Conservation (phyloP, 352 stramenopile species). For the Pythium folliculosum region DNA sequence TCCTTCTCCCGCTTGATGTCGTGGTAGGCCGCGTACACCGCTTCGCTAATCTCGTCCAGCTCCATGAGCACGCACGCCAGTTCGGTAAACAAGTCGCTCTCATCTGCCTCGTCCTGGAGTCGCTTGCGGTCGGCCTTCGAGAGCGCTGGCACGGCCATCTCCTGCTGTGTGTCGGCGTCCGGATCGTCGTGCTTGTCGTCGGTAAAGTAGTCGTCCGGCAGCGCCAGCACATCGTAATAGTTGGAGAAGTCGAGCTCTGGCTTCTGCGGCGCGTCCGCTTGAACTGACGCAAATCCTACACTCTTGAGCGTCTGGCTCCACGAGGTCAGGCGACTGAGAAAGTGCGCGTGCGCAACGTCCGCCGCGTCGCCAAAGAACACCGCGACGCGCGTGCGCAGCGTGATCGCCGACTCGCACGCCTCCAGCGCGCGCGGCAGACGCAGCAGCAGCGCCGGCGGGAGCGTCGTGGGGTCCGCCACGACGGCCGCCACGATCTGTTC, state of each 20-base stretch:
- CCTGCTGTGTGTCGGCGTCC: background rate
- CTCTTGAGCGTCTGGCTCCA: background rate
- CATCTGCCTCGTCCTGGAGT: background rate
- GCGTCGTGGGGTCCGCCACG: background rate
- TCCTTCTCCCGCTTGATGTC: slow-evolving; percentile 37
- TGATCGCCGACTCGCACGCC: slow-evolving; percentile 12
- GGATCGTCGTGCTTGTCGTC: background rate
- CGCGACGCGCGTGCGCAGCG: slow-evolving; percentile 7
- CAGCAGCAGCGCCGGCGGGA: slow-evolving; percentile 11
- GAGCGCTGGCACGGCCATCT: background rate
- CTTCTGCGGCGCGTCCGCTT: background rate
- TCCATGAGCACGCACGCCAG: slow-evolving; percentile 35
- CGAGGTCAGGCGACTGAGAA: background rate
- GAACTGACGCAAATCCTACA: too few species aligned
- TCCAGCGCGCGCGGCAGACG: slow-evolving; percentile 5
- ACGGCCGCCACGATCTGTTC: slow-evolving; percentile 3
- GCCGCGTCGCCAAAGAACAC: background rate
- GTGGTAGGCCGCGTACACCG: slow-evolving; percentile 30
- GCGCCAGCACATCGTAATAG: slow-evolving; percentile 9
- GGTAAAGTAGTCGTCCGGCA: slow-evolving; percentile 15
- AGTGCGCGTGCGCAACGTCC: background rate
- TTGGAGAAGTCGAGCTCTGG: background rate
- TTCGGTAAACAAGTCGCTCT: slow-evolving; percentile 29
- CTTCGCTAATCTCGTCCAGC: slow-evolving; percentile 18
- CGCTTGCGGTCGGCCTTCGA: background rate